phyloP scores from a whole-genome alignment of 23 red algal genomes.

The Gracilaria caudata region DNA sequence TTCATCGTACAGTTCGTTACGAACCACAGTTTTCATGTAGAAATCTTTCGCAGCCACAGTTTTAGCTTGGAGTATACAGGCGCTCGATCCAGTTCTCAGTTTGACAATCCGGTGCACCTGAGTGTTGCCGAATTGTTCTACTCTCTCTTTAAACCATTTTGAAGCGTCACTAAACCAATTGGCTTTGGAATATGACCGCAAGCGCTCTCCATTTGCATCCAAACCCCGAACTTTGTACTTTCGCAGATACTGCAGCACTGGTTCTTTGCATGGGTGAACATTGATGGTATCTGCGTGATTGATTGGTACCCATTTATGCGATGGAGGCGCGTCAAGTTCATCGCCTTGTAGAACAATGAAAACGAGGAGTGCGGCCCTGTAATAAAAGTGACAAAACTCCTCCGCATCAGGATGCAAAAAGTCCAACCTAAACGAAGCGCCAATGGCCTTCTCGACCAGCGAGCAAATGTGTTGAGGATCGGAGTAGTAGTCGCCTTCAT shows the following conservation, averaged over 20 bases:
- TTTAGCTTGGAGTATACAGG: background rate
- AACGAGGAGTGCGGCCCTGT: slow-evolving; percentile 3
- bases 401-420: slow-evolving; percentile 9
- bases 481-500: slow-evolving; percentile 2
- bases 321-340: background rate
- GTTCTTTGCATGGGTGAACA: background rate
- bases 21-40: slow-evolving; percentile 2
- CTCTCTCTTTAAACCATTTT: background rate
- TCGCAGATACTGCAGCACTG: background rate
- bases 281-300: background rate
- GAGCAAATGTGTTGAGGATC: slow-evolving; percentile 1
- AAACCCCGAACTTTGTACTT: slow-evolving; percentile 5
- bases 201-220: background rate
- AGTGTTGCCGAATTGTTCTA: background rate
- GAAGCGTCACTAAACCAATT: slow-evolving; percentile 1
- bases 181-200: background rate
- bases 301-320: background rate
- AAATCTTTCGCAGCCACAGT: background rate
- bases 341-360: slow-evolving; percentile 1
- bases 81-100: background rate
- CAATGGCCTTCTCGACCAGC: background rate
- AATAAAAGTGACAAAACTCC: background rate
- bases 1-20: background rate
- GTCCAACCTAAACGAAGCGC: background rate
- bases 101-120: background rate